Evolutionary conservation across 805 yeast species (phyloP), one percentile per base, ranked within the genome.

Genomic region (Candida pini): DNA sequence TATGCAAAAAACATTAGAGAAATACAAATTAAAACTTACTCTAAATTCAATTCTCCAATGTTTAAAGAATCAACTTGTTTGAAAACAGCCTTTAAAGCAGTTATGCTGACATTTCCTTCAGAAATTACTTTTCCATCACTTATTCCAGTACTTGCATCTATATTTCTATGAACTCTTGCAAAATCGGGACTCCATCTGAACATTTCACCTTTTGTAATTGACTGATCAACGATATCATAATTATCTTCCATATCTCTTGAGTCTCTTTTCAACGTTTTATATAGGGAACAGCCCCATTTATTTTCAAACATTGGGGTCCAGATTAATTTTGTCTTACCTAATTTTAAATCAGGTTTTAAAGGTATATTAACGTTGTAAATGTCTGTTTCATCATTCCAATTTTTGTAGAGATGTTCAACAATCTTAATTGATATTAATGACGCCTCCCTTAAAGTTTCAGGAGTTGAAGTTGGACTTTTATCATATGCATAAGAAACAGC

Each of bases 101-200:
- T 78, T 22, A 81, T 78, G 43, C 81, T 62, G 29, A 81, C 73
- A 32, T 71, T 69, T 29, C 83, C 85, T 32, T 73, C 67, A 38
- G 74, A 69, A 15, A 88, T 67, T 4, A 78, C 79, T 60, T 81
- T 71, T 36, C 84, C 88, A 54, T 88, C 96, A 22, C 74, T 71
- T 31, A 76, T 72, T 1, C 56, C 64, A 3, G 60, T 49, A 14
- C 68, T 63, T 10, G 51, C 61, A 14, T 56, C 48, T 10, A 76
- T 73, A 7, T 71, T 67, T 31, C 71, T 63, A 51, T 80, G 82
- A 10, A 83, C 87, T 17, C 68, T 60, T 28, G 70, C 72, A 58
- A 86, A 87, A 53, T 88, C 76, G 1, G 98, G 98, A 28, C 68
- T 67, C 98, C 98, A 90, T 41, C 63, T 64, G 59, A 78, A 92